phyloP scores from a whole-genome alignment of 805 yeast species.

The Starmerella riodocensis region DNA sequence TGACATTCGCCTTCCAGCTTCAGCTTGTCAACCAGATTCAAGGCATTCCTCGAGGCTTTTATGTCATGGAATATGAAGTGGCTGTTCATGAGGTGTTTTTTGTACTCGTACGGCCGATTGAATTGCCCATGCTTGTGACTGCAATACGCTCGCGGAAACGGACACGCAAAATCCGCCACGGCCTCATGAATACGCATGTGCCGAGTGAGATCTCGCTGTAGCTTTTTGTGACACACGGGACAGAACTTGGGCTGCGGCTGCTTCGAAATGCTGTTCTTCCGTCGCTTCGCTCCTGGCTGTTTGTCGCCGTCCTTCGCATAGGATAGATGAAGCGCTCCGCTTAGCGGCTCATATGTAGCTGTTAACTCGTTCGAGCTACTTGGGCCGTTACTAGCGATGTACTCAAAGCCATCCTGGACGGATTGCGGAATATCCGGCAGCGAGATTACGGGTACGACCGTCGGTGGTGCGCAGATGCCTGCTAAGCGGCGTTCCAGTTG shows the following conservation, averaged over 20 bases:
- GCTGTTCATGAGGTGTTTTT: constrained; percentile 48
- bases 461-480: too few relatives aligned
- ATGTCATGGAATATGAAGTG: constrained; percentile 44
- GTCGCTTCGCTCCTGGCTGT: too few relatives aligned
- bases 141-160: constrained; percentile 43
- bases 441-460: too few relatives aligned
- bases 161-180: constrained; percentile 44
- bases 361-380: too few relatives aligned
- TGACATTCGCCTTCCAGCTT: constrained; percentile 39
- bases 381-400: too few relatives aligned
- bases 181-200: constrained; percentile 51
- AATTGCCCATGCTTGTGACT: constrained; percentile 48
- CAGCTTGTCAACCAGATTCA: constrained; percentile 42
- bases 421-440: too few relatives aligned
- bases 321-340: too few relatives aligned
- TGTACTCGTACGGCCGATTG: constrained; percentile 56
- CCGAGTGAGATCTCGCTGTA: constrained; percentile 48
- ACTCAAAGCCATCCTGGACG: too few relatives aligned
- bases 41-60: constrained; percentile 32
- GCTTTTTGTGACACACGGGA: constrained; percentile 39
- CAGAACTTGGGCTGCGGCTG: constrained; percentile 26
- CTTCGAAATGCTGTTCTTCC: background rate
- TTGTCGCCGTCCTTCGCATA: too few relatives aligned
- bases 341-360: too few relatives aligned
- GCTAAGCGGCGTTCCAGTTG: too few relatives aligned